Conservation (phyloP, 805 yeast genomes). For the Kodamaea leandrae region DNA sequence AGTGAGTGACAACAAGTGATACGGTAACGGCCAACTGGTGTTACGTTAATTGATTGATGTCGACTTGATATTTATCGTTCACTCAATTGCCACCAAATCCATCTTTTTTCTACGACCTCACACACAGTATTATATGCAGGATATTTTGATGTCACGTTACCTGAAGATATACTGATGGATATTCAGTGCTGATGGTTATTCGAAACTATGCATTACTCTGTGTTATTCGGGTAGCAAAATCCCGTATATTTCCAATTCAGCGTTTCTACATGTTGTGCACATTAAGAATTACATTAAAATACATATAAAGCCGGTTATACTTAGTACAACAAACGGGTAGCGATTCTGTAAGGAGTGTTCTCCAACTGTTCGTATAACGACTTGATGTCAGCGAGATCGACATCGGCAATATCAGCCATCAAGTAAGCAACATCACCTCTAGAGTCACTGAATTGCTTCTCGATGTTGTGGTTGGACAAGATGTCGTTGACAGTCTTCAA, state of each 20-base stretch:
- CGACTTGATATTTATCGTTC: slow-evolving; percentile 1
- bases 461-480: slow-evolving; percentile 91
- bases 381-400: slow-evolving; percentile 77
- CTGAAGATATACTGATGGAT: too few species aligned
- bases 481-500: slow-evolving; percentile 95
- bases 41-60: not conserved
- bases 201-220: too few species aligned
- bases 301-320: not conserved
- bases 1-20: not conserved
- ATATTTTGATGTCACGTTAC: slow-evolving; percentile 2
- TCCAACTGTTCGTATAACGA: slow-evolving; percentile 80
- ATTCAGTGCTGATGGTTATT: too few species aligned
- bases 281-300: slow-evolving; percentile 5
- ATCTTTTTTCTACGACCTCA: not conserved
- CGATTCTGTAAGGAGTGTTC: slow-evolving; percentile 85
- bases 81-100: slow-evolving; percentile 4
- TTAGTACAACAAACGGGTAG: slow-evolving; percentile 85
- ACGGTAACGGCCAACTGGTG: not conserved
- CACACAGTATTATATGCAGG: not conserved
- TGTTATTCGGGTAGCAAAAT: too few species aligned
- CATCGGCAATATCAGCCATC: slow-evolving; percentile 95
- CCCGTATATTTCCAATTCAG: too few species aligned
- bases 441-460: slow-evolving; percentile 97
- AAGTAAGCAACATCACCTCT: slow-evolving; percentile 94
- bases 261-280: not conserved